A percentile compares a stretch with the other conserved stretches of the same genome.
phyloP scores from a whole-genome alignment of 768 basidiomycete species.

The Tubosaeta sp. region DNA sequence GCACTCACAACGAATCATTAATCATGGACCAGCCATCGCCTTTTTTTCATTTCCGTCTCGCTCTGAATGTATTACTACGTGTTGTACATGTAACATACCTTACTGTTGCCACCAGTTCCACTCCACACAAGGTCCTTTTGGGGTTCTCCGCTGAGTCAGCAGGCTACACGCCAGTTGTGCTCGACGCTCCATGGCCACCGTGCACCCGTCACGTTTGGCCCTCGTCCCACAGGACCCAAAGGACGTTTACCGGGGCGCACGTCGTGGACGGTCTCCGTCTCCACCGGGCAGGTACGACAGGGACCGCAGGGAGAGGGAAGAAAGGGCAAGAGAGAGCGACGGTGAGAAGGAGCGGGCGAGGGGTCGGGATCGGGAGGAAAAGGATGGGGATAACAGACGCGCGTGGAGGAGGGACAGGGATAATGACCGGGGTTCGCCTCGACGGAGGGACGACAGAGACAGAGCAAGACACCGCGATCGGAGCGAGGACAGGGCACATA shows the following conservation, averaged over 20 bases:
- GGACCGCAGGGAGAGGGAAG: conserved; percentile 28
- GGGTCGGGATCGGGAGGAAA: background rate
- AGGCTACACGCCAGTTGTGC: background rate
- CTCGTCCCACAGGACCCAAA: conserved; percentile 50
- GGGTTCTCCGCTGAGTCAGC: conserved; percentile 17
- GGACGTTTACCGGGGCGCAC: conserved; percentile 11
- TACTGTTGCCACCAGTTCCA: no score
- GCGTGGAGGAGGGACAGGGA: conserved; percentile 2
- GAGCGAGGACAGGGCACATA: conserved; percentile 12
- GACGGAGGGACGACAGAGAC: conserved; percentile 15
- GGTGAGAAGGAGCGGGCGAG: conserved; percentile 4
- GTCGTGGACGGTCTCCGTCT: conserved; percentile 44
- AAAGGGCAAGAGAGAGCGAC: conserved; percentile 23
- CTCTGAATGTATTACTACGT: background rate
- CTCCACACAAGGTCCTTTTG: no score
- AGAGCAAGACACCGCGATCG: conserved; percentile 21
- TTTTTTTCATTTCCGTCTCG: background rate
- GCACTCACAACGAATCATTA: background rate
- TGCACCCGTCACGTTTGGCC: conserved; percentile 70
- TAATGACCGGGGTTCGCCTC: conserved; percentile 4
- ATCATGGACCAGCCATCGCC: background rate
- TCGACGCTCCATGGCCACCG: conserved; percentile 51
- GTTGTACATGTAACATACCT: no score
- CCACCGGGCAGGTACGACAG: conserved; percentile 30
- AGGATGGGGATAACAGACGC: conserved; percentile 1